These are phyloP conservation scores for Phytopythium delawarense DNA, from an alignment of 352 stramenopile genomes.

Conservation along the genomic window DNA sequence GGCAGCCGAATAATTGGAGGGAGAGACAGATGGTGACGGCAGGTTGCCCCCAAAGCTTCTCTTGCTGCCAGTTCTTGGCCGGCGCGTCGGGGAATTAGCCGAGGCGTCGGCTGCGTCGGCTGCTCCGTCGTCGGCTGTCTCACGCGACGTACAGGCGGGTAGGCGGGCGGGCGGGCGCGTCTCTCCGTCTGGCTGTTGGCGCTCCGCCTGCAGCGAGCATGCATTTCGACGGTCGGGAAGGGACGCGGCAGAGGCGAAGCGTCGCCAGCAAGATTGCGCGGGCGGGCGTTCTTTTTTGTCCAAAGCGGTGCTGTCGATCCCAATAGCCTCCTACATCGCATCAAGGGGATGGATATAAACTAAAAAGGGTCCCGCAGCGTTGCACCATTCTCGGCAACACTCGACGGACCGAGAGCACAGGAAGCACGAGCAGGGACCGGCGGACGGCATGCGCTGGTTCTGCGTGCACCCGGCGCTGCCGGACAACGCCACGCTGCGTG, in stretches of 20 bases:
- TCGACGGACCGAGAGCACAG: not conserved
- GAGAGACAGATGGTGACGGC: not conserved
- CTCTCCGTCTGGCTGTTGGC: not conserved
- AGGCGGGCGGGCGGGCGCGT: not conserved
- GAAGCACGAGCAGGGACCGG: not conserved
- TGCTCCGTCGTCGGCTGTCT: not conserved
- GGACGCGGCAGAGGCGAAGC: slow-evolving; percentile 8
- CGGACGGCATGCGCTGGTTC: slow-evolving; percentile 60
- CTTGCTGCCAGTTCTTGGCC: not conserved
- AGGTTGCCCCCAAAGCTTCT: not conserved
- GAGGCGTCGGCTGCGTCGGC: not conserved
- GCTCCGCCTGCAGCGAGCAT: too few relatives aligned
- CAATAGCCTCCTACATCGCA: not conserved
- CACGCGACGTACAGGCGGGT: not conserved
- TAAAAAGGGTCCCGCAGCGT: not conserved
- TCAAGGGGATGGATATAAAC: not conserved
- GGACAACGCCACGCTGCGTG: slow-evolving; percentile 52
- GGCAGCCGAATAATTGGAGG: slow-evolving; percentile 1
- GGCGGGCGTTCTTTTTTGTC: not conserved
- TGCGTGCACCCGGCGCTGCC: slow-evolving; percentile 55
- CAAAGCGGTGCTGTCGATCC: not conserved
- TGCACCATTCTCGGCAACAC: too few relatives aligned
- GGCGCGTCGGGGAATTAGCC: not conserved
- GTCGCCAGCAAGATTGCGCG: not conserved
- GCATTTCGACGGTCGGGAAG: not conserved